Percentiles rank a stretch among this genome's conserved stretches.
Conservation (phyloP, 768 basidiomycete species). For the Leccinum longicurvipes region DNA sequence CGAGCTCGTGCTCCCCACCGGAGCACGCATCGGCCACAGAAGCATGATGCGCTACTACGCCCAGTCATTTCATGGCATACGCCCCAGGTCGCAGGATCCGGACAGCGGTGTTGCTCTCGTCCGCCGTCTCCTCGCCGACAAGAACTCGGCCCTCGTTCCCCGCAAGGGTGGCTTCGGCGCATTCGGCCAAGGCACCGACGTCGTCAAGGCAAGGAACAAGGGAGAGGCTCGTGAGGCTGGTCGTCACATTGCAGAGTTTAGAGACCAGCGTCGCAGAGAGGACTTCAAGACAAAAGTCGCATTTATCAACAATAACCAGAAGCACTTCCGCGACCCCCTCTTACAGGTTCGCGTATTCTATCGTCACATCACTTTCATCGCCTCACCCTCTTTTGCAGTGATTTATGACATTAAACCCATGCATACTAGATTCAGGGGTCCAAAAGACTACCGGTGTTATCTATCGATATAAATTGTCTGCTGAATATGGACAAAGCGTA, state of each 20-base stretch:
- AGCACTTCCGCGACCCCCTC: conserved; percentile 78
- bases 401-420: conserved; percentile 8
- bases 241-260: conserved; percentile 77
- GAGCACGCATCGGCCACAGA: conserved; percentile 89
- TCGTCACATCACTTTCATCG: not conserved
- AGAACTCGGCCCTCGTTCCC: conserved; percentile 82
- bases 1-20: conserved; percentile 92
- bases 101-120: conserved; percentile 77
- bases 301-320: conserved; percentile 81
- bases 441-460: conserved; percentile 14
- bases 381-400: conserved; percentile 10
- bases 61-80: conserved; percentile 64
- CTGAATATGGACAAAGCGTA: conserved; percentile 17
- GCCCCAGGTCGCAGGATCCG: conserved; percentile 51
- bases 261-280: conserved; percentile 75
- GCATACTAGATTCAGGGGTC: not conserved
- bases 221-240: conserved; percentile 94
- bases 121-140: conserved; percentile 73
- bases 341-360: conserved; percentile 41
- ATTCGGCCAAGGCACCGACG: conserved; percentile 74
- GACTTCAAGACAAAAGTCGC: conserved; percentile 83
- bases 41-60: conserved; percentile 82
- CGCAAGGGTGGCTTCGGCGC: conserved; percentile 84
- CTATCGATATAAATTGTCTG: conserved; percentile 14
- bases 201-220: conserved; percentile 87